phyloP scores from a whole-genome alignment of 768 basidiomycete species.

The Baorangia bicolor region DNA sequence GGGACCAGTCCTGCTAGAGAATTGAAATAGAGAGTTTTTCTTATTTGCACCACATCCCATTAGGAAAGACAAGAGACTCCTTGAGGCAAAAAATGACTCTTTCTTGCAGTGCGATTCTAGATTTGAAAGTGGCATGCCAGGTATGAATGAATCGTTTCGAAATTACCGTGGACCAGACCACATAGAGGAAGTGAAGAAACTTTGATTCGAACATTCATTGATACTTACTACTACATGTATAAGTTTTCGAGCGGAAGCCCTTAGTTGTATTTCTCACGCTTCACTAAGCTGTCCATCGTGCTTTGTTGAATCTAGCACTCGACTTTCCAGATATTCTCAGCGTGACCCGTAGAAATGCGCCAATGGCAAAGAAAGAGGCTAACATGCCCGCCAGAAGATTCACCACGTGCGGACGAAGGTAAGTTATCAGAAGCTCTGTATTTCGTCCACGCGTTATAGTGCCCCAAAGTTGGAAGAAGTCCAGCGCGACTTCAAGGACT shows the following conservation, averaged over 20 bases:
- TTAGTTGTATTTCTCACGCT: background rate
- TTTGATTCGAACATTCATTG: background rate
- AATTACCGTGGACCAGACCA: no score
- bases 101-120: background rate
- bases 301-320: background rate
- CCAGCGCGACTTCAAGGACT: background rate
- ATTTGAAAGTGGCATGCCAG: background rate
- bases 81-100: background rate
- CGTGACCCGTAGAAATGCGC: background rate
- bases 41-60: background rate
- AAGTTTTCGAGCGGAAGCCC: background rate
- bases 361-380: background rate
- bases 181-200: no score
- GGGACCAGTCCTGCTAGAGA: background rate
- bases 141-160: no score
- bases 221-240: no score
- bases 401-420: background rate
- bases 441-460: background rate
- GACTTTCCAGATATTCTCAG: background rate
- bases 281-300: background rate
- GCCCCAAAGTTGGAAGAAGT: background rate
- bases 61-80: background rate
- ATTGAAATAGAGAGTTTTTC: background rate
- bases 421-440: background rate
- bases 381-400: background rate